phyloP scores from a whole-genome alignment of 2,329 filamentous ascomycete species.

The Penicillium sumatraense region DNA sequence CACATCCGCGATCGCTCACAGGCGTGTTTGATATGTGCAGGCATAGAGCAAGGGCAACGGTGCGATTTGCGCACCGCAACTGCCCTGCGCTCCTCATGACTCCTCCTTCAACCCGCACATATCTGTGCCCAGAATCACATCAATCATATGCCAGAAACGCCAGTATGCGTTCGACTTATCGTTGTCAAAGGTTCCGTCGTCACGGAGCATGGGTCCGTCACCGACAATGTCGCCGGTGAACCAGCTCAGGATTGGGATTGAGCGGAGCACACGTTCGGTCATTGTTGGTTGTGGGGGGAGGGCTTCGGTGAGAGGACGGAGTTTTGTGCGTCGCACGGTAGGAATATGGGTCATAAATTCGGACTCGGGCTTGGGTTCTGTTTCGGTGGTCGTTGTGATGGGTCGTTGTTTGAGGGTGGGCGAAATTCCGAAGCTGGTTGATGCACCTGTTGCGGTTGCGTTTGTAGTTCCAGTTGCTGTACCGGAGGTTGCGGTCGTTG shows the following conservation, averaged over 20 bases:
- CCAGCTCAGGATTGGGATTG: conserved; percentile 72
- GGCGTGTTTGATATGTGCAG: neutral
- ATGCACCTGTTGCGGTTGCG: conserved; percentile 22
- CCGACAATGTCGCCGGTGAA: conserved; percentile 63
- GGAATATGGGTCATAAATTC: conserved; percentile 64
- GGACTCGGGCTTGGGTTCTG: conserved; percentile 43
- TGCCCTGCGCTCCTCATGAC: conserved; percentile 41
- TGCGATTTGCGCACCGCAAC: too few species aligned
- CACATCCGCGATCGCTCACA: too few species aligned
- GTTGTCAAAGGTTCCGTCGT: conserved; percentile 68
- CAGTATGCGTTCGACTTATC: conserved; percentile 65
- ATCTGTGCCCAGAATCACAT: conserved; percentile 62
- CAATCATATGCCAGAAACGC: conserved; percentile 63
- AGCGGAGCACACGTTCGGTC: conserved; percentile 65
- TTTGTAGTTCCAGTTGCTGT: conserved; percentile 37
- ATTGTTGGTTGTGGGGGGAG: conserved; percentile 71
- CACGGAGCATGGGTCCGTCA: conserved; percentile 49
- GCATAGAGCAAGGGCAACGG: too few species aligned
- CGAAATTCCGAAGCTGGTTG: conserved; percentile 11
- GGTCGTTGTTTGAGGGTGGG: conserved; percentile 14
- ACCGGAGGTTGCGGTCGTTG: conserved; percentile 48
- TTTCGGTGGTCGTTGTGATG: conserved; percentile 26
- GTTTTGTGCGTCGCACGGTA: conserved; percentile 65
- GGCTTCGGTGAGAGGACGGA: conserved; percentile 72
- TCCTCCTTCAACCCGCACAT: conserved; percentile 64